Conservation (phyloP, 495 filamentous ascomycete species). For the Aspergillus cristatus region DNA sequence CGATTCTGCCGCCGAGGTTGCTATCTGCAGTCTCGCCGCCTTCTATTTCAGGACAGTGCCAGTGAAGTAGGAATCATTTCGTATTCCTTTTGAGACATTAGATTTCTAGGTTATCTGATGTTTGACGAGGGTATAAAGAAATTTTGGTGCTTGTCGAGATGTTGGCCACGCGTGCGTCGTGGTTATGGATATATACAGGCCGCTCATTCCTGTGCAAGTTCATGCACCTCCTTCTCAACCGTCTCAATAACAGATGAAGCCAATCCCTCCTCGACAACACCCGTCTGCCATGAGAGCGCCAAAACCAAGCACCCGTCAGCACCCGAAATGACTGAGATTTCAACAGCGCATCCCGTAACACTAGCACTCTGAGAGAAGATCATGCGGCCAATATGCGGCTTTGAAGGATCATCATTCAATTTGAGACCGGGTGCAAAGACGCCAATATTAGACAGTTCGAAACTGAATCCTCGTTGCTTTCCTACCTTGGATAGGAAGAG, state of each 20-base stretch:
- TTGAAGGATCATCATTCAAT: conserved; percentile 7
- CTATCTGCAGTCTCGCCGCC: conserved; percentile 16
- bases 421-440: conserved; percentile 14
- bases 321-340: conserved; percentile 30
- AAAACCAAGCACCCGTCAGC: conserved; percentile 29
- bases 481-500: conserved; percentile 28
- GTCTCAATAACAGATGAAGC: conserved; percentile 14
- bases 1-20: conserved; percentile 23
- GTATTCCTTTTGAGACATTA: no score
- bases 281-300: conserved; percentile 29
- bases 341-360: conserved; percentile 29
- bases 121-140: no score
- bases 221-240: conserved; percentile 12
- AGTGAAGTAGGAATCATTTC: neutral
- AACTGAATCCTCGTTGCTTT: conserved; percentile 18
- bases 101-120: no score
- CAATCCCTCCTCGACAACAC: conserved; percentile 21
- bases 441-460: conserved; percentile 40
- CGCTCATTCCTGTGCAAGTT: neutral
- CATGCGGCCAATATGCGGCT: conserved; percentile 22
- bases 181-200: no score
- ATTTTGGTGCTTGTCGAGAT: no score
- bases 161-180: no score
- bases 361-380: conserved; percentile 39
- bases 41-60: neutral